phyloP scores from a whole-genome alignment of 140 eudicot species.

The Cichorium intybus region DNA sequence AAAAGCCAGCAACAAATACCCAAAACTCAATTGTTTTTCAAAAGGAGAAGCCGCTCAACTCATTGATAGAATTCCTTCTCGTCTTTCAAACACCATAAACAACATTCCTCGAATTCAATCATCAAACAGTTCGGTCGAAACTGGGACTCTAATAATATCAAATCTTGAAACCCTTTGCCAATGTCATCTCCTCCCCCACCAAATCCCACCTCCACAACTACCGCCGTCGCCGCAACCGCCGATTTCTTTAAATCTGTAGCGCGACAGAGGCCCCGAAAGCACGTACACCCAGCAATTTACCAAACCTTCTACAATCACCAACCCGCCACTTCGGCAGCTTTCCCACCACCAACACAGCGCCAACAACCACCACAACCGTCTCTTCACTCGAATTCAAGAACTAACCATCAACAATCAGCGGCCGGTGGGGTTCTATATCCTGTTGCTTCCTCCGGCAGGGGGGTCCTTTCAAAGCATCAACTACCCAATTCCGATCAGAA shows the following conservation, averaged over 20 bases:
- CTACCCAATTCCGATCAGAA: conserved; percentile 17
- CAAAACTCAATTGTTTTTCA: background rate
- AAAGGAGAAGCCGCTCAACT: conserved; percentile 18
- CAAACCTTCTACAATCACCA: conserved; percentile 27
- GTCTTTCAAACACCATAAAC: background rate
- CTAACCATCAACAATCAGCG: conserved; percentile 15
- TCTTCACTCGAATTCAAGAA: conserved; percentile 19
- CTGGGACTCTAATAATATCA: background rate
- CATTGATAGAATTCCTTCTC: background rate
- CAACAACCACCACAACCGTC: conserved; percentile 26
- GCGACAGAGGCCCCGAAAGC: conserved; percentile 24
- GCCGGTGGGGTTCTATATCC: conserved; percentile 40
- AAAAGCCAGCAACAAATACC: background rate
- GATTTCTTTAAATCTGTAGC: conserved; percentile 31
- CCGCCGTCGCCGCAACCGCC: conserved; percentile 24
- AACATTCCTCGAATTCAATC: background rate
- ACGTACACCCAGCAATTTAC: conserved; percentile 32
- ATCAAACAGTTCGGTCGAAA: background rate
- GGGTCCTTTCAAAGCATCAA: conserved; percentile 30
- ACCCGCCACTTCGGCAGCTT: conserved; percentile 19
- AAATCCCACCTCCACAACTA: conserved; percentile 28
- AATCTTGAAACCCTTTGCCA: conserved; percentile 6
- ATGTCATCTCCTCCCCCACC: conserved; percentile 60
- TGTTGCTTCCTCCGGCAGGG: conserved; percentile 68
- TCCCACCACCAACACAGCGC: conserved; percentile 30